These are phyloP conservation scores for Colletotrichum euphorbiae DNA, from an alignment of 2,329 filamentous ascomycete genomes.

Conservation along the genomic window DNA sequence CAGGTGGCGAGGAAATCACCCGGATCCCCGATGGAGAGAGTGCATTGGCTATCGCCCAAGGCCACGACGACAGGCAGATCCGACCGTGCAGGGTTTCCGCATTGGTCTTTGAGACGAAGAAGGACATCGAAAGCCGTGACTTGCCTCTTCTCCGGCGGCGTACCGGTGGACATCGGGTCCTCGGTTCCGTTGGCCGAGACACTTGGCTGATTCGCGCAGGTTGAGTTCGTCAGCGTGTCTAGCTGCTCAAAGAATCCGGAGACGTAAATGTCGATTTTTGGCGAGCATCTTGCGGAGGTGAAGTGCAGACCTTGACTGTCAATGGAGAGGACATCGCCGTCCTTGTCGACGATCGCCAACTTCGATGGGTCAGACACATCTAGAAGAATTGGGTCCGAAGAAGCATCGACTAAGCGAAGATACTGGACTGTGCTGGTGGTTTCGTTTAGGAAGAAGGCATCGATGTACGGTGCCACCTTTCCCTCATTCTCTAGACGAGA, in stretches of 20 bases:
- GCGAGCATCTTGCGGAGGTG: constrained; percentile 48
- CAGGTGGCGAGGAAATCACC: constrained; percentile 47
- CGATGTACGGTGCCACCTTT: constrained; percentile 50
- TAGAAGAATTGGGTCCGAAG: constrained; percentile 45
- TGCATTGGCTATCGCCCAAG: constrained; percentile 49
- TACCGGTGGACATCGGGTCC: background rate
- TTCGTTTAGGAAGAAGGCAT: constrained; percentile 50
- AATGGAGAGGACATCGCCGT: constrained; percentile 49
- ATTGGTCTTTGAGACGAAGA: constrained; percentile 51
- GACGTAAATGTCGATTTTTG: constrained; percentile 49
- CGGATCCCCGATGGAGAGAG: background rate
- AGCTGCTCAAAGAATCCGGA: constrained; percentile 50
- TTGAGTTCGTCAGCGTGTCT: constrained; percentile 46
- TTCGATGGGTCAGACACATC: constrained; percentile 50
- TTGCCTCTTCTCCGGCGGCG: constrained; percentile 24
- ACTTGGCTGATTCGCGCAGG: constrained; percentile 43
- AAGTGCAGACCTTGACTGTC: constrained; percentile 51
- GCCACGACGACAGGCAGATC: constrained; percentile 47
- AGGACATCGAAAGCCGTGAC: constrained; percentile 46
- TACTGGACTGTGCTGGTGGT: constrained; percentile 49
- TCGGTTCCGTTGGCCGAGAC: constrained; percentile 41
- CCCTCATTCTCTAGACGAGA: constrained; percentile 47
- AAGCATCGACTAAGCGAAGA: constrained; percentile 48
- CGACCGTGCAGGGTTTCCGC: constrained; percentile 45
- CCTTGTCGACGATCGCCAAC: constrained; percentile 48